Evolutionary conservation across 768 basidiomycete species (phyloP).

Genomic region (Lentinula edodes): DNA sequence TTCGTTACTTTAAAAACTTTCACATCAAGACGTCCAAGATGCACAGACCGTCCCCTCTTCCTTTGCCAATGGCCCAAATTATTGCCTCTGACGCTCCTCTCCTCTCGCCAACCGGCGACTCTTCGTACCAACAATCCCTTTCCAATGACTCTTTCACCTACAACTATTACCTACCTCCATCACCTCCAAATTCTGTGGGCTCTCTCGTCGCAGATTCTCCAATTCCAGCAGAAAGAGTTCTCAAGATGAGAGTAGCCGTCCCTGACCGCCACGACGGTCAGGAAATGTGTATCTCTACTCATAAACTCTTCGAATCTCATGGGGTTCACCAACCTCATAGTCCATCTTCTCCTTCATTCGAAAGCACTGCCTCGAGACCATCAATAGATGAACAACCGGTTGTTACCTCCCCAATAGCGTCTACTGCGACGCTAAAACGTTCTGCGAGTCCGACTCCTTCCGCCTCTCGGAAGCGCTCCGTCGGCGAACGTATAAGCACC

Average conservation of each 20-base stretch:
- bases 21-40: neutral
- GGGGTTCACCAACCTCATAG: constrained; percentile 17
- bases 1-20: constrained; percentile 4
- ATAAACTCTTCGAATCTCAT: constrained; percentile 66
- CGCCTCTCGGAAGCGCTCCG: constrained; percentile 36
- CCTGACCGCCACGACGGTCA: constrained; percentile 42
- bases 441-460: constrained; percentile 36
- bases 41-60: constrained; percentile 17
- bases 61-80: constrained; percentile 51
- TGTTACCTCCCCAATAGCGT: constrained; percentile 23
- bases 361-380: constrained; percentile 18
- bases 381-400: constrained; percentile 23
- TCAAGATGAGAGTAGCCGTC: constrained; percentile 42
- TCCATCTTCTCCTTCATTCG: constrained; percentile 26
- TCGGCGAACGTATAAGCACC: constrained; percentile 49
- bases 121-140: neutral
- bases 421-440: constrained; percentile 33
- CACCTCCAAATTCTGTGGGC: constrained; percentile 41
- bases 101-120: constrained; percentile 35
- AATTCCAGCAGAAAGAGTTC: constrained; percentile 35
- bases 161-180: constrained; percentile 46
- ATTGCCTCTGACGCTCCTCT: constrained; percentile 54
- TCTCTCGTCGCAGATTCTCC: constrained; percentile 42
- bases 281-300: constrained; percentile 60
- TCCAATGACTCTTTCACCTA: constrained; percentile 35